Percentiles rank a stretch among this genome's conserved stretches.
Evolutionary conservation across 129 eudicot genomes (phyloP).

Genomic region (Artemisia tridentata): DNA sequence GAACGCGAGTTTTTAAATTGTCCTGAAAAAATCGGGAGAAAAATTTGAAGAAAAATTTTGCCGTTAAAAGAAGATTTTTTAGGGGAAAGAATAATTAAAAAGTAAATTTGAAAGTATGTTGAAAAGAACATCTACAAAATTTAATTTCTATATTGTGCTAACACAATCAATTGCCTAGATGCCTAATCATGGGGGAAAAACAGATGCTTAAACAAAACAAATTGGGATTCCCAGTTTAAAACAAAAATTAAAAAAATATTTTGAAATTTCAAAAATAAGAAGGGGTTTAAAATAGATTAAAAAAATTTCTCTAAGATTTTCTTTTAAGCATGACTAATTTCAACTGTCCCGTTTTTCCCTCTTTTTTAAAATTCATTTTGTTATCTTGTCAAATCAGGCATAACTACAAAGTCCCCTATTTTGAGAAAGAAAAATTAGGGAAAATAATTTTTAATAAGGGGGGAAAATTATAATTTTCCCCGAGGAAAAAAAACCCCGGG

Average conservation of each 20-base stretch:
- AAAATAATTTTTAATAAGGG: not conserved
- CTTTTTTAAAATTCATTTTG: not conserved
- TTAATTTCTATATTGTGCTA: not conserved
- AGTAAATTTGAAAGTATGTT: not conserved
- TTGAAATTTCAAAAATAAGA: not conserved
- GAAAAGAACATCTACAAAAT: not conserved
- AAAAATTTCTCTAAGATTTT: too few relatives aligned
- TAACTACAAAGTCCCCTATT: not conserved
- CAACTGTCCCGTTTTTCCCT: not conserved
- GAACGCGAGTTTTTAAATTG: conserved; percentile 69
- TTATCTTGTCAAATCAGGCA: too few relatives aligned
- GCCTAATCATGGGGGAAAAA: conserved; percentile 5
- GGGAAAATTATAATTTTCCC: too few relatives aligned
- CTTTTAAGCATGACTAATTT: not conserved
- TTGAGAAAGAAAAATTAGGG: not conserved
- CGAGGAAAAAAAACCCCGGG: too few relatives aligned
- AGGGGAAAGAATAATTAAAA: not conserved
- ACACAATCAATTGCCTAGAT: not conserved
- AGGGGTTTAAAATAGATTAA: too few relatives aligned
- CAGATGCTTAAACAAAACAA: conserved; percentile 11
- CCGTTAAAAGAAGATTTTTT: not conserved
- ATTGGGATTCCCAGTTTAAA: not conserved
- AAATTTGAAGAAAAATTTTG: not conserved
- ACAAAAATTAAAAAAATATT: not conserved
- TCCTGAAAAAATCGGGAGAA: conserved; percentile 45